These are phyloP conservation scores for Dictyostelium capitatum DNA, from an alignment of 78 protist genomes.

Conservation along the genomic window DNA sequence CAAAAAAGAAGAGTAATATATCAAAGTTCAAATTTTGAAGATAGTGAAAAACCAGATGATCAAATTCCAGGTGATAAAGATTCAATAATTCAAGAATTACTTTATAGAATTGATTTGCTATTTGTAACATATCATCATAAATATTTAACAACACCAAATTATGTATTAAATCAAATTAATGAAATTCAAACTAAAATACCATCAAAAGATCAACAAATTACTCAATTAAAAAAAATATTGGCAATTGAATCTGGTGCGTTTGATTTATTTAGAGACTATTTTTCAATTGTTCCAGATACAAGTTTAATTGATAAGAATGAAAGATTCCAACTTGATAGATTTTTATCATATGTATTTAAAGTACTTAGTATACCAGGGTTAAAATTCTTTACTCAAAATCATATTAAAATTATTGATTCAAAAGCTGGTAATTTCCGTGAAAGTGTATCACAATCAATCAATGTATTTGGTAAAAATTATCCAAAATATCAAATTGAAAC, in stretches of 20 bases:
- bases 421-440: not conserved
- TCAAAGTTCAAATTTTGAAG: not conserved
- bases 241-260: not conserved
- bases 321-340: not conserved
- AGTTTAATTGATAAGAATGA: not conserved
- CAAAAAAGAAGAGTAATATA: not conserved
- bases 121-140: not conserved
- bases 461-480: not conserved
- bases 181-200: not conserved
- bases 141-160: not conserved
- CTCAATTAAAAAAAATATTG: not conserved
- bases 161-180: not conserved
- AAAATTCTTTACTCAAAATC: not conserved
- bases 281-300: not conserved
- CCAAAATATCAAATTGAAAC: not conserved
- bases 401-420: not conserved
- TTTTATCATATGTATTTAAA: slow-evolving; percentile 1
- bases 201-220: not conserved
- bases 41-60: not conserved
- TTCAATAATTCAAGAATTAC: not conserved
- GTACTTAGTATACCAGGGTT: not conserved
- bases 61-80: not conserved
- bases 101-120: not conserved
- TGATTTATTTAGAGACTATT: not conserved
- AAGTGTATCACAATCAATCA: not conserved